Evolutionary conservation across 1,284 basidiomycete species (phyloP), one percentile per base, ranked within the genome.

Genomic region (Neonothopanus nambi): DNA sequence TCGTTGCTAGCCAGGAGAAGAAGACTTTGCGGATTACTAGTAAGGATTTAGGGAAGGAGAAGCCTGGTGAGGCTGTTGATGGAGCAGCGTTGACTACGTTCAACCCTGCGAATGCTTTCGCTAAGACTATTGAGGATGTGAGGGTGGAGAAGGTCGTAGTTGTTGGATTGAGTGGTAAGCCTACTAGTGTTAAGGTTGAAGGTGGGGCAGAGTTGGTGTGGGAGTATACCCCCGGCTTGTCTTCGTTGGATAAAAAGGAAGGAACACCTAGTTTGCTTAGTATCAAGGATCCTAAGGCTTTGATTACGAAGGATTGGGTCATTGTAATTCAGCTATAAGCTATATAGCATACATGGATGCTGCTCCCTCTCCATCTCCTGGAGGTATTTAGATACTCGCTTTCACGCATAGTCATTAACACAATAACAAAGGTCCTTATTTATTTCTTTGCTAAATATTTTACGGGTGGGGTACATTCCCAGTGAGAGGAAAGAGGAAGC

Each of bases 81-180:
- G 76, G 79, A 2, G 75, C 78, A 20, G 72, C 69, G 52, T 67
- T 83, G 51, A 64, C 66, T 24, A 66, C 61, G n/a, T 86, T 82
- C 61, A 66, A 73, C 64, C 73, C 75, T 50, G 62, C 64, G 9
- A 96, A 96, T 64, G 73, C 67, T 9, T 97, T 84, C 71, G 89
- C 87, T 42, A 73, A 79, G 70, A 80, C 69, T 57, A 77, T 95
- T 33, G 73, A 64, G 48, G 74, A 78, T 28, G 92, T 97, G 52
- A 74, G 84, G 45, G 83, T 97, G 17, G 93, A 95, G 71, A 84
- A 85, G 66, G 69, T 98, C 30, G 77, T 93, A 35, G 74, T 98
- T 3, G 71, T 94, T 9, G 95, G 95, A 1, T 69, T 95, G 52
- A 67, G 70, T n/a, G 63, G 59, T 41, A 84, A 80, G 66, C 92